Conservation (phyloP, 108 stramenopile species). For the Nitzschia sp. region DNA sequence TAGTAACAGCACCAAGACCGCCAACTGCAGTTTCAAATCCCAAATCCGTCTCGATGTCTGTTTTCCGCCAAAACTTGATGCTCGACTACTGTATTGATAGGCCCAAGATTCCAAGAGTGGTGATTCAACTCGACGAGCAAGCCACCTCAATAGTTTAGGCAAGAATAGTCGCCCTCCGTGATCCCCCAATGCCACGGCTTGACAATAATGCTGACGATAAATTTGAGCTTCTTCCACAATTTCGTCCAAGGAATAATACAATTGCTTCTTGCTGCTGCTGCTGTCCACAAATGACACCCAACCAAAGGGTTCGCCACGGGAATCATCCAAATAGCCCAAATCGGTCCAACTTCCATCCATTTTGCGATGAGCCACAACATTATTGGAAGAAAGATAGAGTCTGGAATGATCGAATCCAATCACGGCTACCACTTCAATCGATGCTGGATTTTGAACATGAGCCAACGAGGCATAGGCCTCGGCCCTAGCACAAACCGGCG, state of each 20-base stretch:
- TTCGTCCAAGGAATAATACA: conserved; percentile 55
- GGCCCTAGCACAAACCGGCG: neutral
- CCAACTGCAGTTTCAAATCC: too few species aligned
- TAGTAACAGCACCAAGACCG: too few species aligned
- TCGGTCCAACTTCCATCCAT: conserved; percentile 41
- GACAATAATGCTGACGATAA: conserved; percentile 65
- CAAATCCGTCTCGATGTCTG: too few species aligned
- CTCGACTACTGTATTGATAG: neutral
- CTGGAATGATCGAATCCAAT: conserved; percentile 57
- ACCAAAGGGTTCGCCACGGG: conserved; percentile 51
- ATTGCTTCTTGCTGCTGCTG: conserved; percentile 45
- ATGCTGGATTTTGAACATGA: conserved; percentile 39
- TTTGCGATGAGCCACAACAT: neutral
- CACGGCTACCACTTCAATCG: conserved; percentile 57
- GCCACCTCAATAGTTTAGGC: neutral
- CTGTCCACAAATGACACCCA: conserved; percentile 55
- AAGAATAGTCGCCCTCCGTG: neutral
- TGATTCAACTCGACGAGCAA: neutral
- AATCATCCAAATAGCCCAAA: conserved; percentile 50
- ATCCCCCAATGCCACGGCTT: neutral
- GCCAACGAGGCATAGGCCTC: conserved; percentile 35
- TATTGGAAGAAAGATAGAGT: conserved; percentile 23
- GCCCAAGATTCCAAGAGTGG: neutral
- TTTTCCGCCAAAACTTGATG: too few species aligned
- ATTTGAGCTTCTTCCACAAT: conserved; percentile 68